phyloP scores from a whole-genome alignment of 139 green algal species.

The Chlamydomonas incerta region DNA sequence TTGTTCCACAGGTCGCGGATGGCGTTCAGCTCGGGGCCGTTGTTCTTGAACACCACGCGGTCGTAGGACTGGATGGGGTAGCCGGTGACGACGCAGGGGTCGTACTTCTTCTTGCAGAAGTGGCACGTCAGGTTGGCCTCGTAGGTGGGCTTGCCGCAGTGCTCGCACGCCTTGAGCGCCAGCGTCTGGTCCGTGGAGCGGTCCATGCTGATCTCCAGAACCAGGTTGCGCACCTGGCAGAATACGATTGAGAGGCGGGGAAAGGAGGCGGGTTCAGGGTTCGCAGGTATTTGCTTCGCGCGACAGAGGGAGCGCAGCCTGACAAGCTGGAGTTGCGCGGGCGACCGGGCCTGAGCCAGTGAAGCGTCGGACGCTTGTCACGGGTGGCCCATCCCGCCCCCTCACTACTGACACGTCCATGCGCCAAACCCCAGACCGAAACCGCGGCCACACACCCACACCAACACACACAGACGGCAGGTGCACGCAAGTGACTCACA shows the following conservation, averaged over 20 bases:
- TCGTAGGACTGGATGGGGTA: constrained; percentile 71
- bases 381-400: too few relatives aligned
- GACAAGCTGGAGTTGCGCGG: too few relatives aligned
- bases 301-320: too few relatives aligned
- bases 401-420: not conserved
- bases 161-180: constrained; percentile 60
- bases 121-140: constrained; percentile 77
- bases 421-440: not conserved
- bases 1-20: constrained; percentile 73
- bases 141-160: constrained; percentile 76
- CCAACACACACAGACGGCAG: too few relatives aligned
- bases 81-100: constrained; percentile 72
- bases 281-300: too few relatives aligned
- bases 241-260: too few relatives aligned
- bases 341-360: too few relatives aligned
- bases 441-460: too few relatives aligned
- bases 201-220: constrained; percentile 82
- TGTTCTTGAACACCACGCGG: constrained; percentile 52
- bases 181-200: constrained; percentile 73
- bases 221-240: constrained; percentile 75
- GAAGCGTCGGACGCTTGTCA: too few relatives aligned
- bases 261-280: too few relatives aligned
- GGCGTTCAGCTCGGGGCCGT: constrained; percentile 59
- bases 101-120: constrained; percentile 65
- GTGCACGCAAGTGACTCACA: too few relatives aligned